Conservation (phyloP, 352 stramenopile species). For the Thraustotheca clavata region DNA sequence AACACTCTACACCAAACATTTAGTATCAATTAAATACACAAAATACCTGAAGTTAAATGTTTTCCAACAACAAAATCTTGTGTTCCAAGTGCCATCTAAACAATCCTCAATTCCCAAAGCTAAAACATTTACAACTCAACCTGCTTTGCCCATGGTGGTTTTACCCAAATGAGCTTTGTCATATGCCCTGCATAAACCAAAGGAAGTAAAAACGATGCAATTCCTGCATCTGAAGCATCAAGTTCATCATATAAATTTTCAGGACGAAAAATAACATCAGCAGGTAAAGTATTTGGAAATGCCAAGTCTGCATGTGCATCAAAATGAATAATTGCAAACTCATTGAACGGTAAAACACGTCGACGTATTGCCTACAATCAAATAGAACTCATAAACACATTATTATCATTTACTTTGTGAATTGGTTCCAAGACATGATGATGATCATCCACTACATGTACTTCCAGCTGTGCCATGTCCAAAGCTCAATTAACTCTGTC, state of each 20-base stretch:
- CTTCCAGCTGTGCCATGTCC: slow-evolving; percentile 23
- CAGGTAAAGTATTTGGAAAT: slow-evolving; percentile 38
- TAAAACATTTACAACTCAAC: slow-evolving; percentile 21
- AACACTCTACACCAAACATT: slow-evolving; percentile 14
- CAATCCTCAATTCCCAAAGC: not conserved
- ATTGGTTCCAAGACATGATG: slow-evolving; percentile 68
- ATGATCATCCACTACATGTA: slow-evolving; percentile 69
- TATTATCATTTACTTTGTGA: slow-evolving; percentile 31
- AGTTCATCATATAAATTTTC: slow-evolving; percentile 63
- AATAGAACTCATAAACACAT: not conserved
- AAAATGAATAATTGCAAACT: slow-evolving; percentile 67
- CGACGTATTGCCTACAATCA: slow-evolving; percentile 55
- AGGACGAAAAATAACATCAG: slow-evolving; percentile 49
- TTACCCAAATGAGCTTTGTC: slow-evolving; percentile 66
- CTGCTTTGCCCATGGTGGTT: slow-evolving; percentile 69
- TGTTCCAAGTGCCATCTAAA: slow-evolving; percentile 32
- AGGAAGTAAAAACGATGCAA: slow-evolving; percentile 80
- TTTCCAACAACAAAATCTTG: slow-evolving; percentile 38
- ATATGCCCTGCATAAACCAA: slow-evolving; percentile 74
- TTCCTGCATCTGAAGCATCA: slow-evolving; percentile 53
- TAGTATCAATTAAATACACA: no score
- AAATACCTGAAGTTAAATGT: slow-evolving; percentile 30
- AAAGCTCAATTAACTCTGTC: no score
- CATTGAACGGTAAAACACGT: slow-evolving; percentile 49
- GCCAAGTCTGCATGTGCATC: slow-evolving; percentile 83